phyloP scores from a whole-genome alignment of 1,284 basidiomycete species.

The Tilletia walkeri region DNA sequence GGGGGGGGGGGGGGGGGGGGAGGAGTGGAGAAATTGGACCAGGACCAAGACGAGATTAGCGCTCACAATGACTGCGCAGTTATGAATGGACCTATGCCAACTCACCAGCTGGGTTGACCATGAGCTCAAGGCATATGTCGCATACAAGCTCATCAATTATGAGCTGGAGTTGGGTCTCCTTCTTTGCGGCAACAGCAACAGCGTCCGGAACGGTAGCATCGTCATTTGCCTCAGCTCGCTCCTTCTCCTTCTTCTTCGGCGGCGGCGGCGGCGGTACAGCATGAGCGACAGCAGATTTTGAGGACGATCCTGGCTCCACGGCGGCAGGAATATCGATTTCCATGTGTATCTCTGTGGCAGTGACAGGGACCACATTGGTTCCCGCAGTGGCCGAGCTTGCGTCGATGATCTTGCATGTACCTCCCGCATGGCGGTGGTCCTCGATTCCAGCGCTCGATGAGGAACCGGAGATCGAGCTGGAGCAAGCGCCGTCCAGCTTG shows the following conservation, averaged over 20 bases:
- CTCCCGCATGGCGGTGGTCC: too few species aligned
- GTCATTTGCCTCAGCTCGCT: background rate
- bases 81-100: background rate
- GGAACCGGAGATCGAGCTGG: background rate
- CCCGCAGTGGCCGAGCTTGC: background rate
- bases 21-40: too few species aligned
- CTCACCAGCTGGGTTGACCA: conserved; percentile 15
- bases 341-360: conserved; percentile 8
- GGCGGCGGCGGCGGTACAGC: too few species aligned
- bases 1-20: too few species aligned
- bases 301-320: too few species aligned
- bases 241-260: background rate
- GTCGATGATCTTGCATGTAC: background rate
- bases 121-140: conserved; percentile 17
- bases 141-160: conserved; percentile 15
- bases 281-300: too few species aligned
- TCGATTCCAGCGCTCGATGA: background rate
- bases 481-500: too few species aligned
- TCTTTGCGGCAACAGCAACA: background rate
- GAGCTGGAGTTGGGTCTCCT: background rate
- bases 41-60: background rate
- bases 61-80: background rate
- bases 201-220: background rate
- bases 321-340: background rate
- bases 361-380: background rate